These are phyloP conservation scores for Hemileccinum impolitum DNA, from an alignment of 768 basidiomycete genomes.

Conservation along the genomic window DNA sequence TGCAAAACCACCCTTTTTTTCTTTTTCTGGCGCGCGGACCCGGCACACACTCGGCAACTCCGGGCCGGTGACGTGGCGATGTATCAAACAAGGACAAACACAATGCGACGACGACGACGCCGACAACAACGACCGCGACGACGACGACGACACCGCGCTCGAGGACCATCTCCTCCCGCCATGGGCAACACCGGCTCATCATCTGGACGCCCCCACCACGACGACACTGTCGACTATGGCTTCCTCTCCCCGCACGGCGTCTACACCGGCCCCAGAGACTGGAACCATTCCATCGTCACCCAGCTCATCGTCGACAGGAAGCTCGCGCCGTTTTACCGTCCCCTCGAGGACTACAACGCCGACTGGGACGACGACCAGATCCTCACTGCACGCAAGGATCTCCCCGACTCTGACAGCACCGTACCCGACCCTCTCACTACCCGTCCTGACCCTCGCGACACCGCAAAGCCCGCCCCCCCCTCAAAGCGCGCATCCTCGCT, in stretches of 20 bases:
- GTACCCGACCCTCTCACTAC: constrained; percentile 35
- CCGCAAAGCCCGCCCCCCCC: constrained; percentile 22
- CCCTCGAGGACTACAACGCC: constrained; percentile 89
- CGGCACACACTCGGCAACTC: background rate
- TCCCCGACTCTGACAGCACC: constrained; percentile 48
- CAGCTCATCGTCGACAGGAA: constrained; percentile 84
- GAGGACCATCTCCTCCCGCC: constrained; percentile 4
- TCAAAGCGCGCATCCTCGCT: constrained; percentile 53
- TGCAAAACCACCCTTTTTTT: no score
- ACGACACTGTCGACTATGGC: constrained; percentile 84
- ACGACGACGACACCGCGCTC: constrained; percentile 7
- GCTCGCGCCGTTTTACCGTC: constrained; percentile 94
- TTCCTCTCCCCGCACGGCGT: constrained; percentile 78
- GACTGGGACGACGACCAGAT: constrained; percentile 89
- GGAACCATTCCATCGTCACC: constrained; percentile 84
- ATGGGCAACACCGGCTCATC: constrained; percentile 88
- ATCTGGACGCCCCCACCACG: constrained; percentile 69
- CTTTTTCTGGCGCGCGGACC: constrained; percentile 2
- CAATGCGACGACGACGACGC: background rate
- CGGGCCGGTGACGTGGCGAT: constrained; percentile 14
- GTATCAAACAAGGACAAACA: constrained; percentile 27
- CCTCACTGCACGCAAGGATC: constrained; percentile 72
- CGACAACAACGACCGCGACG: constrained; percentile 1
- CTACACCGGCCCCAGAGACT: constrained; percentile 82
- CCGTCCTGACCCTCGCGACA: constrained; percentile 32